Conservation (phyloP, 73 alveolate genomes). For the Tetrahymena thermophila region DNA sequence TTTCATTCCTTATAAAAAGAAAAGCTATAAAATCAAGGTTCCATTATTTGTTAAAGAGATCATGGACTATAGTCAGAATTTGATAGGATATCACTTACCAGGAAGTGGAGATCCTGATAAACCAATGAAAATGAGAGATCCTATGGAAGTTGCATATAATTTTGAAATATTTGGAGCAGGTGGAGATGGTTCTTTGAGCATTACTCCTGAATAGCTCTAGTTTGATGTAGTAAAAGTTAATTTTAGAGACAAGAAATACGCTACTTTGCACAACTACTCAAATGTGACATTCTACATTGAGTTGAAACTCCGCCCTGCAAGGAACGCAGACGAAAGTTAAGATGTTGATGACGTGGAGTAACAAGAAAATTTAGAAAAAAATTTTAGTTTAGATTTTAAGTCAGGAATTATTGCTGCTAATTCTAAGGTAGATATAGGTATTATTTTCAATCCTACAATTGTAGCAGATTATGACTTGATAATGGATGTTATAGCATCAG, state of each 20-base stretch:
- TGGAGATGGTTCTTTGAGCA: conserved; percentile 82
- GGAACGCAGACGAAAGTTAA: conserved; percentile 26
- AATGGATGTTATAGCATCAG: conserved; percentile 83
- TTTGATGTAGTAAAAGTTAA: conserved; percentile 94
- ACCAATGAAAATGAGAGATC: conserved; percentile 49
- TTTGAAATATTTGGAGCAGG: conserved; percentile 83
- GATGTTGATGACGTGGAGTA: conserved; percentile 31
- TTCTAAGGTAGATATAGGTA: conserved; percentile 87
- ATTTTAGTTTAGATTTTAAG: conserved; percentile 84
- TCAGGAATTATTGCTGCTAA: conserved; percentile 92
- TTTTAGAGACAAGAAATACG: conserved; percentile 71
- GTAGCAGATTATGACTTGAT: conserved; percentile 83
- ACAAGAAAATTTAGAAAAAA: conserved; percentile 49
- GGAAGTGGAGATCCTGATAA: conserved; percentile 72
- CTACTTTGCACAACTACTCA: conserved; percentile 81
- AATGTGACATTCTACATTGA: conserved; percentile 88
- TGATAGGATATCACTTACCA: conserved; percentile 90
- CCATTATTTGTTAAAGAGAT: conserved; percentile 78
- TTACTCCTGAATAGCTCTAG: conserved; percentile 80
- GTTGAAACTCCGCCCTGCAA: conserved; percentile 71
- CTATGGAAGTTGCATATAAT: conserved; percentile 63
- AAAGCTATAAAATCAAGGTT: conserved; percentile 71
- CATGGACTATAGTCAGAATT: conserved; percentile 76
- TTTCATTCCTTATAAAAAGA: conserved; percentile 86
- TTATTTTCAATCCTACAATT: conserved; percentile 86